phyloP scores from a whole-genome alignment of 176 grass and related monocot species.

The Neostapfia colusana region DNA sequence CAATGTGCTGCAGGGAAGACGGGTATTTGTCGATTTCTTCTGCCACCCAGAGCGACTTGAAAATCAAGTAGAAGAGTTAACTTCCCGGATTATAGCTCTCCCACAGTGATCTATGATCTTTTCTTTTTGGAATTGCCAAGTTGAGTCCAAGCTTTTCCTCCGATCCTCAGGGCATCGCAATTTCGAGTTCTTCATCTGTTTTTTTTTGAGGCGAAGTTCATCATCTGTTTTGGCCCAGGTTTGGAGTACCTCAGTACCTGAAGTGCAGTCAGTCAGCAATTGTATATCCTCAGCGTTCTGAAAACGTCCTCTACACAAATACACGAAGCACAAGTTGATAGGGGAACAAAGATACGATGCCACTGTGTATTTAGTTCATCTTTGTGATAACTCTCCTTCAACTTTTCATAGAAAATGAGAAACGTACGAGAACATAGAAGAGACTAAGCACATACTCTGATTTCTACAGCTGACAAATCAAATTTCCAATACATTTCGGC shows the following conservation, averaged over 20 bases:
- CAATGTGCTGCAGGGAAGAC: constrained; percentile 53
- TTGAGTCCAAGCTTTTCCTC: neutral
- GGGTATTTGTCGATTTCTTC: constrained; percentile 71
- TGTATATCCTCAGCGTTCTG: constrained; percentile 9
- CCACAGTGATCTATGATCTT: neutral
- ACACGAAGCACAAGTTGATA: neutral
- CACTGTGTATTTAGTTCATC: neutral
- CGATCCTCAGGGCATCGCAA: constrained; percentile 2
- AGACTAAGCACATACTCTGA: neutral
- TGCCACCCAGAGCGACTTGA: constrained; percentile 62
- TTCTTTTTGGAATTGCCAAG: neutral
- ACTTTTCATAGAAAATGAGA: no score
- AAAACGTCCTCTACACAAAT: neutral
- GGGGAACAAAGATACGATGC: neutral
- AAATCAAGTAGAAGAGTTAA: constrained; percentile 62
- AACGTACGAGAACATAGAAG: no score
- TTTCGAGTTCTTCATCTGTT: neutral
- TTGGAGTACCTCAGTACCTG: neutral
- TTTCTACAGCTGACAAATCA: neutral
- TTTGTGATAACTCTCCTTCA: neutral
- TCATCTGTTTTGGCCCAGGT: neutral
- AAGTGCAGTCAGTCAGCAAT: neutral
- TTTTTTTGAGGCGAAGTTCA: no score
- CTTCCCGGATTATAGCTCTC: constrained; percentile 46
- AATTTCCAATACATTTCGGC: no score